Percentiles rank a stretch among this genome's conserved stretches.
These are phyloP conservation scores for Agroathelia rolfsii DNA, from an alignment of 1,284 basidiomycete species.

Conservation along the genomic window DNA sequence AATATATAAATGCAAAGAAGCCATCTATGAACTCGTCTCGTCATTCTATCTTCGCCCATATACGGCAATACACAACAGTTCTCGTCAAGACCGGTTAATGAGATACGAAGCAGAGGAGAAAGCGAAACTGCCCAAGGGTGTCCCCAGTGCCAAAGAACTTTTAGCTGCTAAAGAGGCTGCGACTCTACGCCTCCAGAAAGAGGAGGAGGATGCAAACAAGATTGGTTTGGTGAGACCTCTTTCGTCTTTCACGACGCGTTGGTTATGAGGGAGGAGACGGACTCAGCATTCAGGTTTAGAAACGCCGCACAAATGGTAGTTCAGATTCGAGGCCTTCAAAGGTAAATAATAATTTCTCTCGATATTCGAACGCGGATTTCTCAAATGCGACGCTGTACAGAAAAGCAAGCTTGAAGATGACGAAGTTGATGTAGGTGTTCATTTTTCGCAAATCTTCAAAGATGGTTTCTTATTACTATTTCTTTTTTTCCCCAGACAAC, in stretches of 20 bases:
- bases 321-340: constrained; percentile 37
- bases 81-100: constrained; percentile 66
- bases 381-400: constrained; percentile 27
- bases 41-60: constrained; percentile 63
- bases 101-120: constrained; percentile 69
- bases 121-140: constrained; percentile 54
- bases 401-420: constrained; percentile 48
- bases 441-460: constrained; percentile 15
- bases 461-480: constrained; percentile 3
- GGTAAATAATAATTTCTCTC: constrained; percentile 23
- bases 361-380: constrained; percentile 1
- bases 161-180: constrained; percentile 60
- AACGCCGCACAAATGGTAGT: constrained; percentile 47
- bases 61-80: constrained; percentile 60
- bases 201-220: constrained; percentile 63
- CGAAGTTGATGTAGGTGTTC: constrained; percentile 53
- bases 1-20: constrained; percentile 41
- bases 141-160: constrained; percentile 69
- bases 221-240: constrained; percentile 47
- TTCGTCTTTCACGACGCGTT: too few relatives aligned
- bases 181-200: constrained; percentile 47
- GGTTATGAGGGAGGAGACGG: too few relatives aligned
- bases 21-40: constrained; percentile 56
- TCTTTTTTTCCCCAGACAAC: constrained; percentile 40
- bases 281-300: constrained; percentile 37